A percentile compares a stretch with the other conserved stretches of the same genome.
phyloP scores from a whole-genome alignment of 495 filamentous ascomycete species.

The Clohesyomyces aquaticus region DNA sequence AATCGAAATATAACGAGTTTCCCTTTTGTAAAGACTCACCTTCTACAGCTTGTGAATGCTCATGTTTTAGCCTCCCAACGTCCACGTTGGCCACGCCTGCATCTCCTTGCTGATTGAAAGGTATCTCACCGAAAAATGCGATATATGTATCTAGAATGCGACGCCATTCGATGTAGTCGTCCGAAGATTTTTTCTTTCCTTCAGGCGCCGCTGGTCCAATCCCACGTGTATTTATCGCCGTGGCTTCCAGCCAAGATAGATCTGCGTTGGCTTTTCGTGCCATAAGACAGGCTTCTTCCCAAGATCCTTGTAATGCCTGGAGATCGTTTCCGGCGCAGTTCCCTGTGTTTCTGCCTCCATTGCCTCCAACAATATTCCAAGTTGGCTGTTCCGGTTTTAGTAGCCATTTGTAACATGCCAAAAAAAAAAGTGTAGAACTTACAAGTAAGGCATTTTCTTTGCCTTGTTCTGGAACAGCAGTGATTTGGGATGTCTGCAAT shows the following conservation, averaged over 20 bases:
- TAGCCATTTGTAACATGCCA: too few species aligned
- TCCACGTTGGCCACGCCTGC: too few species aligned
- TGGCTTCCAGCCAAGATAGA: not conserved
- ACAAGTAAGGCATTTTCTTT: not conserved
- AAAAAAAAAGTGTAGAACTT: too few species aligned
- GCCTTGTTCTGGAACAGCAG: not conserved
- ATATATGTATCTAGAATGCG: not conserved
- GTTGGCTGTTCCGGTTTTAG: constrained; percentile 1
- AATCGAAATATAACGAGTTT: not conserved
- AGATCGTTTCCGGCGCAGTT: constrained; percentile 1
- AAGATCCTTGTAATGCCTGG: not conserved
- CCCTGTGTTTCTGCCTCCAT: not conserved
- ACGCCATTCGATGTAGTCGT: constrained; percentile 1
- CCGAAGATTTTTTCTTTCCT: not conserved
- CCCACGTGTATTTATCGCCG: not conserved
- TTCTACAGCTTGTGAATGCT: too few species aligned
- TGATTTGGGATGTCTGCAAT: not conserved
- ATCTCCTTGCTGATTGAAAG: not conserved
- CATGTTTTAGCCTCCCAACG: too few species aligned
- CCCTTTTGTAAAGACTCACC: too few species aligned
- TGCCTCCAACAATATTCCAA: not conserved
- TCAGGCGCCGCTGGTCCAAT: not conserved
- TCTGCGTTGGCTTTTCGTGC: not conserved
- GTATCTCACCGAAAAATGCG: not conserved
- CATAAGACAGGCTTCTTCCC: constrained; percentile 7